Evolutionary conservation across 306 rosid species (phyloP), one percentile per base, ranked within the genome.

Genomic region (Sesbania bispinosa): DNA sequence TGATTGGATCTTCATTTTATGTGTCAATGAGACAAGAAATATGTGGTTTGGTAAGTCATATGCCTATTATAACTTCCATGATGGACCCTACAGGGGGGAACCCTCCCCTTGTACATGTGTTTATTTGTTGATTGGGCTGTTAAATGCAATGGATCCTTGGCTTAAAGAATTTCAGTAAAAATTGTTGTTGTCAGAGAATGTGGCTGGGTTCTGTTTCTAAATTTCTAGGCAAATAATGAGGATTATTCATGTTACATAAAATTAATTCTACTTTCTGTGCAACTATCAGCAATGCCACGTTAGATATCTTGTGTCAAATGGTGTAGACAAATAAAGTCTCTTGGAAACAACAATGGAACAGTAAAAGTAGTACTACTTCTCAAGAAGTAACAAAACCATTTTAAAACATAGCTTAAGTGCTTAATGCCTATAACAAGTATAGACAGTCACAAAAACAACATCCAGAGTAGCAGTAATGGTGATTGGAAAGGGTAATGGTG

Each of bases 131-230:
- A 16, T 45, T 27, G 38, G 59, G 47, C 46, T 62, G 67, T 67
- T 15, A 66, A 42, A 41, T 75, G 77, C 62, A 69, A 68, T 15
- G 14, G n/a, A 73, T 67, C 77, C 3, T 27, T 67, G 54, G 54
- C 29, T 61, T 10, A 58, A 74, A 33, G 24, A 67, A 60, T 23
- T 60, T 60, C 13, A 10, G 73, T 51, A 16, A 26, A 20, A 16
- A n/a, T n/a, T n/a, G n/a, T n/a, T 42, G 74, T 64, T 15, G 73
- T 2, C 3, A 15, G 77, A 29, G 26, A 71, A 59, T 61, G 61
- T 39, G 3, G 7, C 35, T 18, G 10, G 13, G 1, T 45, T 32
- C 48, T 30, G n/a, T 30, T 32, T 41, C 13, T 6, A 39, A 69
- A 26, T 43, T 71, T 58, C 23, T 6, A 7, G 11, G 26, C 4